Evolutionary conservation across 257 asterid species (phyloP).

Genomic region (Ehretia macrophylla): DNA sequence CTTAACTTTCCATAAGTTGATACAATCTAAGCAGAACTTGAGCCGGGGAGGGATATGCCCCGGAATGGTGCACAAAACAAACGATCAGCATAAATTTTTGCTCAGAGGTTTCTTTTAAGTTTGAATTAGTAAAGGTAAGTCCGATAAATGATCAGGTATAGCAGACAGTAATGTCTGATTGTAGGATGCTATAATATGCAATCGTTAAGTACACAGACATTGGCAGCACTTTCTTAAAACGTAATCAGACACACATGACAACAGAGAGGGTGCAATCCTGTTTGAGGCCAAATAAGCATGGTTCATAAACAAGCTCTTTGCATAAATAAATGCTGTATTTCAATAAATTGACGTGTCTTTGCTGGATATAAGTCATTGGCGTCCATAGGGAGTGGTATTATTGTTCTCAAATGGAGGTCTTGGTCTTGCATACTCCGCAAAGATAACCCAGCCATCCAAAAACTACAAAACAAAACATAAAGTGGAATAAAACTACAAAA

Average conservation of each 20-base stretch:
- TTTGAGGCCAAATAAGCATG: neutral
- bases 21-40: too few relatives aligned
- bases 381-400: slow-evolving; percentile 12
- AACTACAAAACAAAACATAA: slow-evolving; percentile 31
- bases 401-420: slow-evolving; percentile 38
- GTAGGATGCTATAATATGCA: neutral
- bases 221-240: neutral
- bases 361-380: neutral
- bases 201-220: too few relatives aligned
- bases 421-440: slow-evolving; percentile 77
- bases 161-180: neutral
- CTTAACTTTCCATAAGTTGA: too few relatives aligned
- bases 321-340: neutral
- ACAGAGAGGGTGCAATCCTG: too few relatives aligned
- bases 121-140: too few relatives aligned
- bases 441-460: slow-evolving; percentile 83
- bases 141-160: too few relatives aligned
- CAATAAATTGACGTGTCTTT: neutral
- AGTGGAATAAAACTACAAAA: slow-evolving; percentile 1
- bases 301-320: too few relatives aligned
- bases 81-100: too few relatives aligned
- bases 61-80: too few relatives aligned
- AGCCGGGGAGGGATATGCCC: too few relatives aligned
- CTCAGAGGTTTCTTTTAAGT: too few relatives aligned
- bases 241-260: neutral